phyloP scores from a whole-genome alignment of 306 rosid species.

The Vigna unguiculata region DNA sequence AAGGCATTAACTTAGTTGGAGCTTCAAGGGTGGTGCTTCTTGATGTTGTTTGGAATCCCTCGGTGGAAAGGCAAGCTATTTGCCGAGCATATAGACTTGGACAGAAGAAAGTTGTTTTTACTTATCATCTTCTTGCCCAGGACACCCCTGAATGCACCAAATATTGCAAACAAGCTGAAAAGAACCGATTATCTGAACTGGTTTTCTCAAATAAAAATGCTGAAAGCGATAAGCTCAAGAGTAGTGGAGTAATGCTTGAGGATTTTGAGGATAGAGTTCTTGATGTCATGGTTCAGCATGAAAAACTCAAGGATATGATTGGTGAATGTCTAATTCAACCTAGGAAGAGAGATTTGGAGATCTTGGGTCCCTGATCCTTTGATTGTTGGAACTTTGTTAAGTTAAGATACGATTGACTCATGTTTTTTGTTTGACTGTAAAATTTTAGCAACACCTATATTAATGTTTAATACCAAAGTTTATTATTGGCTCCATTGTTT shows the following conservation, averaged over 20 bases:
- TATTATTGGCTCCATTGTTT: constrained; percentile 1
- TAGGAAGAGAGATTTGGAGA: constrained; percentile 34
- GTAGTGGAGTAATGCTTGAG: neutral
- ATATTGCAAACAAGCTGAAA: constrained; percentile 42
- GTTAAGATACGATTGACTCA: neutral
- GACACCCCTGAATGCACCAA: constrained; percentile 39
- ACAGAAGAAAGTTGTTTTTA: constrained; percentile 47
- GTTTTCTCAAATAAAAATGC: constrained; percentile 39
- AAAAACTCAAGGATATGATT: constrained; percentile 47
- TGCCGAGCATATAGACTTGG: constrained; percentile 52
- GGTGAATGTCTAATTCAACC: constrained; percentile 26
- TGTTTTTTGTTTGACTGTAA: neutral
- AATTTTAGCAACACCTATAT: too few species aligned
- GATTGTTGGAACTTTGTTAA: neutral
- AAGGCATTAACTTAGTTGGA: constrained; percentile 49
- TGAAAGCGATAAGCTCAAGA: constrained; percentile 8
- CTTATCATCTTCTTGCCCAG: constrained; percentile 45
- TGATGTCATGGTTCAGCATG: constrained; percentile 40
- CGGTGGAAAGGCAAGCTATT: constrained; percentile 53
- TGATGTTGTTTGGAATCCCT: constrained; percentile 55
- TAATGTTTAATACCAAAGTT: neutral
- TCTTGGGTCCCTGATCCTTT: neutral
- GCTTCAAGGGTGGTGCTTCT: constrained; percentile 59
- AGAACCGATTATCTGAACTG: constrained; percentile 47
- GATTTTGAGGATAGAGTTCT: constrained; percentile 50